phyloP scores from a whole-genome alignment of 306 rosid genomes.

The Vicia sativa region DNA sequence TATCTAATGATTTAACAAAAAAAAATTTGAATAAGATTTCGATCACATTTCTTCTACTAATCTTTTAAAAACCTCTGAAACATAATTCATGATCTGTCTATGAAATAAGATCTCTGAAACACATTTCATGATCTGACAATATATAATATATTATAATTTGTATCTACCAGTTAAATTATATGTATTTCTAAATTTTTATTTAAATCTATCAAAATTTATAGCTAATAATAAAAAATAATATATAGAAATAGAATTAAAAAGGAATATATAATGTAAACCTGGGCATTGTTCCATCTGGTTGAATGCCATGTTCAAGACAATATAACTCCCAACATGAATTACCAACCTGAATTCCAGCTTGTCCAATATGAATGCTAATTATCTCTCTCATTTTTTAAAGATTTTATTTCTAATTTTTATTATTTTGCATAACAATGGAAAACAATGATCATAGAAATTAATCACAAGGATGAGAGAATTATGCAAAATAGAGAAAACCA shows the following conservation, averaged over 20 bases:
- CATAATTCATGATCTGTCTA: not conserved
- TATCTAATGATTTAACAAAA: no score
- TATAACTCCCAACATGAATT: constrained; percentile 85
- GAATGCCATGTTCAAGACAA: constrained; percentile 81
- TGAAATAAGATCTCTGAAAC: no score
- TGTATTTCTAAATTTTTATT: not conserved
- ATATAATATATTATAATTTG: not conserved
- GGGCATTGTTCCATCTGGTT: constrained; percentile 71
- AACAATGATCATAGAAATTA: constrained; percentile 6
- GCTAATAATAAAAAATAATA: not conserved
- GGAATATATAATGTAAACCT: constrained; percentile 39
- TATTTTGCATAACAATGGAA: constrained; percentile 14
- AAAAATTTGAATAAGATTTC: no score
- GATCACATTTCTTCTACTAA: not conserved
- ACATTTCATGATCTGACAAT: not conserved
- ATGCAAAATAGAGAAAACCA: constrained; percentile 19
- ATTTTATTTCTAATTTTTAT: not conserved
- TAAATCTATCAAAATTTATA: not conserved
- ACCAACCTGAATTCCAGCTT: constrained; percentile 83
- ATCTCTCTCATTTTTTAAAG: constrained; percentile 60
- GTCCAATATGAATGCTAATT: constrained; percentile 74
- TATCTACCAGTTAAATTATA: not conserved
- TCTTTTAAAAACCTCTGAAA: not conserved
- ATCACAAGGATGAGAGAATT: constrained; percentile 11
- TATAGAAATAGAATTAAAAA: not conserved